Evolutionary conservation across 208 protist species (phyloP), one percentile per base, ranked within the genome.

Genomic region (Trypanosoma boissoni): DNA sequence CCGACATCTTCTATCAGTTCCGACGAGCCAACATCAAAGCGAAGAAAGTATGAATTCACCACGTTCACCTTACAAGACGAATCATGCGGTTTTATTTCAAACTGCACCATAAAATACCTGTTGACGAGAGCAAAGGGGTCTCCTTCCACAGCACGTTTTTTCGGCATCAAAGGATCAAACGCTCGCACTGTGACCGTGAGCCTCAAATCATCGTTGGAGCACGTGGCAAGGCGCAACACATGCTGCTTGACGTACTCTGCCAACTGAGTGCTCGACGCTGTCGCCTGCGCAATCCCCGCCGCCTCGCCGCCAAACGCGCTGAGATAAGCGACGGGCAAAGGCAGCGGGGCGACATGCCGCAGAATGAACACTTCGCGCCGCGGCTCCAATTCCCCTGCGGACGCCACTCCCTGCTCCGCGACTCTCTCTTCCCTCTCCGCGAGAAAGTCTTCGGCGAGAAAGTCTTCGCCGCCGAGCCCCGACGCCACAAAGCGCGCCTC

Each of bases 11-110:
- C 82, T 27, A 86, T 34, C 4, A 89, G 64, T 61, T 84, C 65
- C 51, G 72, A 78, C 23, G 69, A 59, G 21, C 63, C 62, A 31
- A 85, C 61, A 62, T 86, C 72, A 4, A 88, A 58, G 2, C 74
- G 69, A n/a, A 72, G 53, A 70, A 92, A 89, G 54, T 89, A 84
- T 1, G 78, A 78, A 41, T 92, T 87, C 29, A 89, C 82, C 3
- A 92, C 56, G 29, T 80, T 66, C 0, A 80, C 48, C 3, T 58
- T 10, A 37, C 28, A 29, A 24, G 45, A 44, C 42, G 62, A 24
- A 53, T 70, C 48, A 49, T 68, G 55, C 12, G 78, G 45, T 26
- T 43, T 44, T 31, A 91, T 63, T 1, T 31, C 39, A 36, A 92
- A 76, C 21, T 67, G 49, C 10, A 82, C 39, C 52, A 74, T 71